A percentile compares a stretch with the other conserved stretches of the same genome.
Evolutionary conservation across 2,329 filamentous ascomycete species (phyloP).

Genomic region (Ciborinia camelliae): DNA sequence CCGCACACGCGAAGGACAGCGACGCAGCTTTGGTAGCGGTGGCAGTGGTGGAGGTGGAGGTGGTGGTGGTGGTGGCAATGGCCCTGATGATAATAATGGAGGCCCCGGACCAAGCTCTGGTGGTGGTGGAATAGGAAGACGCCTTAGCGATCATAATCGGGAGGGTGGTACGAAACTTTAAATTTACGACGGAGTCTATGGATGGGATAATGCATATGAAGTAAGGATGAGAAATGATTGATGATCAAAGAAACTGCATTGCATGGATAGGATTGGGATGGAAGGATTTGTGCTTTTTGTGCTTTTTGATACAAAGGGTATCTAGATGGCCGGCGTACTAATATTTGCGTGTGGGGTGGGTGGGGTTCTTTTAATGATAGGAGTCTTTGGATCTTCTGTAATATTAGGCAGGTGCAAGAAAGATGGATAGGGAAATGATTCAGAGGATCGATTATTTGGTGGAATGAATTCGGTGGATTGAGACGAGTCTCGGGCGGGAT

Average conservation of each 20-base stretch:
- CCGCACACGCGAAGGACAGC: constrained; percentile 34
- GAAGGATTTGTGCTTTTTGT: constrained; percentile 5
- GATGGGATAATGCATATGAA: constrained; percentile 4
- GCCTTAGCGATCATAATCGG: constrained; percentile 8
- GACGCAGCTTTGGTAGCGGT: constrained; percentile 8
- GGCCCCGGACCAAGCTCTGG: constrained; percentile 9
- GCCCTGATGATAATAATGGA: constrained; percentile 7
- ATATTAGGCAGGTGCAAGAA: not conserved
- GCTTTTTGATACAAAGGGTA: constrained; percentile 1
- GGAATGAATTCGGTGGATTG: not conserved
- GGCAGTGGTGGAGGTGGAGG: not conserved
- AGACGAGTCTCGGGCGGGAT: not conserved
- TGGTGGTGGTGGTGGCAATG: not conserved
- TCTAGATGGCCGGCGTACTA: constrained; percentile 10
- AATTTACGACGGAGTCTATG: not conserved
- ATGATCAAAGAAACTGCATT: constrained; percentile 7
- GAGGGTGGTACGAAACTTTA: constrained; percentile 11
- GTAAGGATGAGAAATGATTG: constrained; percentile 7
- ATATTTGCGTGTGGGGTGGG: not conserved
- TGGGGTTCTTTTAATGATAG: not conserved
- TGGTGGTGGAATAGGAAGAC: constrained; percentile 9
- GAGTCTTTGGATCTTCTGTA: constrained; percentile 5
- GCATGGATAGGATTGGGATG: not conserved
- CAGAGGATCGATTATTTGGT: not conserved
- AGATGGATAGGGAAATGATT: not conserved